phyloP scores from a whole-genome alignment of 2,329 filamentous ascomycete genomes.

The Fusarium liriodendri region DNA sequence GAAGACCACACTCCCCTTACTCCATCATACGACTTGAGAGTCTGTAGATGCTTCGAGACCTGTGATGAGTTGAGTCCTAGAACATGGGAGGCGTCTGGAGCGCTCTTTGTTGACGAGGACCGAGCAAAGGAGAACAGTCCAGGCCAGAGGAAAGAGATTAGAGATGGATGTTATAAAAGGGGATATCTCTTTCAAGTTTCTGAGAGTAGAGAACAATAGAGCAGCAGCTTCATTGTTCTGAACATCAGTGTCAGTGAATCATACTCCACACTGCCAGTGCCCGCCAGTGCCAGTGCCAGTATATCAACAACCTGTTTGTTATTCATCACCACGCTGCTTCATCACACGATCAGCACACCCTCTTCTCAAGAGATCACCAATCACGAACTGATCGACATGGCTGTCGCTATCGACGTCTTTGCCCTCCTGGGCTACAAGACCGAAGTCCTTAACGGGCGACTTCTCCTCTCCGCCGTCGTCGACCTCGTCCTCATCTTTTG shows the following conservation, averaged over 20 bases:
- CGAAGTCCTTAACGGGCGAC: neutral
- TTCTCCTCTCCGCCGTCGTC: conserved; percentile 10
- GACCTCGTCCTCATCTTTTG: conserved; percentile 25
- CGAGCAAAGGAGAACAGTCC: neutral
- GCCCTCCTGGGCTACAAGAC: neutral
- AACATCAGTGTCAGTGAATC: neutral
- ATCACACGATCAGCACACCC: neutral
- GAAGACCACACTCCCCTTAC: neutral
- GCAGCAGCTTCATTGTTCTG: neutral
- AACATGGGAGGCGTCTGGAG: neutral
- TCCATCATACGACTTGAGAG: neutral
- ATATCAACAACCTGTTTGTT: neutral
- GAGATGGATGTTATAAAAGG: neutral
- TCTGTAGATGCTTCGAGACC: neutral
- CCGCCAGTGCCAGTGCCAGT: neutral
- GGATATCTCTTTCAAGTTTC: neutral
- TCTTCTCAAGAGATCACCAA: neutral
- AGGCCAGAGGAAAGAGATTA: neutral
- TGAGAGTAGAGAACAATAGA: neutral
- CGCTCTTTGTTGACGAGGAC: neutral
- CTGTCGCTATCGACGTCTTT: neutral
- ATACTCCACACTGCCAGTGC: neutral
- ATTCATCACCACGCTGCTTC: neutral
- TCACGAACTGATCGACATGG: neutral
- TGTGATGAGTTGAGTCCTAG: neutral